Base-by-base conservation (phyloP, 495 filamentous ascomycete genomes). In the Xylaria intraflava region DNA sequence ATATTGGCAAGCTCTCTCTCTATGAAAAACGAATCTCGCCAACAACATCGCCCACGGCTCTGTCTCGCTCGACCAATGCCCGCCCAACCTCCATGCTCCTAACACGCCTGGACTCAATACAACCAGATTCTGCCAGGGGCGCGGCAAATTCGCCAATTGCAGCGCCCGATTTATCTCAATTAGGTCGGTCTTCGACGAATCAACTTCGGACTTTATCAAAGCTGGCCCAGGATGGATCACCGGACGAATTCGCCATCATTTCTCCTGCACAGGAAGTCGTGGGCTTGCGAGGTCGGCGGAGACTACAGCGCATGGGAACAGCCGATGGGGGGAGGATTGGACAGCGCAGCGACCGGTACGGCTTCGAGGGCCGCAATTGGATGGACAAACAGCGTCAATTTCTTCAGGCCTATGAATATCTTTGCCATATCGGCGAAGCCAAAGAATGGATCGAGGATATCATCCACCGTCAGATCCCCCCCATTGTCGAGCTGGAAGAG, bases 381-480 rank as follows among this genome's bases (percentile, higher is more conserved):
- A 97, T 99, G 91, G 94, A 99, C 67, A 90, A 93, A 65, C 89
- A 96, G 66, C 80, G 94, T 45, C 90, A 97, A 65, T 97, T 95
- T 64, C 73, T 97, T 30, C 90, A 95, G 69, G 94, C 94, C 9
- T 99, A 99, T 65, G 94, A 99, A 68, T 99, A 99, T 64, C 83
- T 99, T 36, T 99, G 94, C 63, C 94, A 99, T 64, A 97, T 99
- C 62, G 94, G 94, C 60, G 94, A 99, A 77, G 94, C 94, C 42
- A 97, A 97, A 66, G 90, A 97, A 68, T 99, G 94, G 94, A 94
- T 99, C 40, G 93, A 97, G 68, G 90, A 91, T 61, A 82, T 96
- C 24, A 92, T 96, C 42, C 81, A 94, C 50, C 81, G 89, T 56
- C 79, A 85, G 23, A 90, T 97, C 36, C 93, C 94, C 16, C 87